Base-by-base conservation (phyloP, 176 grass and related monocot genomes). In the Oryza glumipatula region DNA sequence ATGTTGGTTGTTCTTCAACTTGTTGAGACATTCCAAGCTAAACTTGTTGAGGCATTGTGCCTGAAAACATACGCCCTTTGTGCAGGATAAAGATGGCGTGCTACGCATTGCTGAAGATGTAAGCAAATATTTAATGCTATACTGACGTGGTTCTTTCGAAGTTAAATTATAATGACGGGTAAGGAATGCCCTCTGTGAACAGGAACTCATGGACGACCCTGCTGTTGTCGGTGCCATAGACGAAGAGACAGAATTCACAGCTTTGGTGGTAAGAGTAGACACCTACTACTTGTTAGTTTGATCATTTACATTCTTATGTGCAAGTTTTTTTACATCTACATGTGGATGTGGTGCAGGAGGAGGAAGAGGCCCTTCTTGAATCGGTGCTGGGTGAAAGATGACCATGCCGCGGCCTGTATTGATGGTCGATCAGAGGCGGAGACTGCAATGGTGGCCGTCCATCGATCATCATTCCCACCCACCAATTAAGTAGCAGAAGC, bases 21-120 rank as follows among this genome's bases (percentile, higher is more conserved):
- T 69, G 12, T 65, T 36, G 32, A 73, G 30, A 49, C 65, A 67
- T 26, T 9, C 23, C 47, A 7, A 67, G 15, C 24, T 32, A 32
- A 52, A 54, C 28, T 23, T 69, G 17, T 65, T 36, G 32, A 73
- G 30, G 38, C 49, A 54, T 44, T 67, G 41, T 68, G 21, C 35
- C 72, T 87, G 67, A 83, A 70, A 80, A 72, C 82, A 73, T 58
- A 66, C 46, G 72, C 80, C 17, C 81, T 68, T 64, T 83, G 4
- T 87, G 85, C 85, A 98, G 96, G 93, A 90, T 28, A 88, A 88
- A 64, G 89, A 92, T 63, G 93, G 93, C 70, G 85, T 71, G 64
- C 80, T 98, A 16, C 84, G 60, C 77, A 95, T 98, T 45, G 96
- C 96, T 76, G 93, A 98, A 72, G 96, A 98, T 92, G 93, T 98